These are phyloP conservation scores for Rhodotorula sp. DNA, from an alignment of 1,284 basidiomycete genomes.

Conservation along the genomic window DNA sequence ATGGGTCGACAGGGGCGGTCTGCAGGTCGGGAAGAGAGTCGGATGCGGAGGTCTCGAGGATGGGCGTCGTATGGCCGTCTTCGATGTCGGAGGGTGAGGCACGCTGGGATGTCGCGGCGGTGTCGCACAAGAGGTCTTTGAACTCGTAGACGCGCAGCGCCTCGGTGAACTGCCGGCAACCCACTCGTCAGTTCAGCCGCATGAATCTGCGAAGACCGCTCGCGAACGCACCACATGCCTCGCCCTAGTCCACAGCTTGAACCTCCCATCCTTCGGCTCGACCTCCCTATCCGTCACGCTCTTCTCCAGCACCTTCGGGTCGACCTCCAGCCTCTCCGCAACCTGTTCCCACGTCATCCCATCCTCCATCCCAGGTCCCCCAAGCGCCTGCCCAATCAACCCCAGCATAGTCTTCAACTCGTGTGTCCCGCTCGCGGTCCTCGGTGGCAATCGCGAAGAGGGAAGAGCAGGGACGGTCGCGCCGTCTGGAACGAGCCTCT, in stretches of 20 bases:
- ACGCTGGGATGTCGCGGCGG: conserved; percentile 27
- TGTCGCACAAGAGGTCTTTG: conserved; percentile 36
- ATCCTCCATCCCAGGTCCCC: conserved; percentile 36
- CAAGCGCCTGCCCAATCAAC: conserved; percentile 31
- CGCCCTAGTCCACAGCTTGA: conserved; percentile 41
- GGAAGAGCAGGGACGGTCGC: conserved; percentile 35
- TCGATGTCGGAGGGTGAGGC: conserved; percentile 15
- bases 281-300: conserved; percentile 39
- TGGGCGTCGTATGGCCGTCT: neutral
- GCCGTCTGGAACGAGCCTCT: conserved; percentile 19
- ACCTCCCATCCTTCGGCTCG: conserved; percentile 39
- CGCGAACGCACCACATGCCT: conserved; percentile 38
- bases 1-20: conserved; percentile 22
- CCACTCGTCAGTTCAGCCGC: neutral
- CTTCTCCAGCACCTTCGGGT: conserved; percentile 22
- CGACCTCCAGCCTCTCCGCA: conserved; percentile 25
- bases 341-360: conserved; percentile 41
- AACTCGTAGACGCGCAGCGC: conserved; percentile 43
- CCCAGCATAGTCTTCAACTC: conserved; percentile 36
- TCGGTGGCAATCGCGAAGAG: conserved; percentile 14
- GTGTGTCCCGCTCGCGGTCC: conserved; percentile 27
- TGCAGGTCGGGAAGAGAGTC: conserved; percentile 7
- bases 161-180: conserved; percentile 39
- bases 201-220: no score
- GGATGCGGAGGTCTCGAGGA: conserved; percentile 15